These are phyloP conservation scores for Dryas octopetala DNA, from an alignment of 306 rosid genomes.

Conservation along the genomic window DNA sequence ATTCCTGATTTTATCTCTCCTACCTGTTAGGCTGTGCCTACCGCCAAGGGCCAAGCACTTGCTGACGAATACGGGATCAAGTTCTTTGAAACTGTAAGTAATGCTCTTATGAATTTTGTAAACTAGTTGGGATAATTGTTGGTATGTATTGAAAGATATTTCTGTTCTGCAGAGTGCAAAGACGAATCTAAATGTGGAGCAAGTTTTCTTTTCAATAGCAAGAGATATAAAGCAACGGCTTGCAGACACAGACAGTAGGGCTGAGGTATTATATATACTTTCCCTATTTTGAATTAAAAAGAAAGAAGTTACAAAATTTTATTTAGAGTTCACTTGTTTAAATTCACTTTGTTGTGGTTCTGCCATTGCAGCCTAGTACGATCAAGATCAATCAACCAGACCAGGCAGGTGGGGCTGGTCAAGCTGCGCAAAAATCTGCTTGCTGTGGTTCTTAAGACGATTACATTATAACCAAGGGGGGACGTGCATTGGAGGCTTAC, in stretches of 20 bases:
- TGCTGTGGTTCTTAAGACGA: conserved; percentile 71
- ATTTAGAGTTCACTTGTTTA: not conserved
- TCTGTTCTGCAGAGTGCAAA: conserved; percentile 74
- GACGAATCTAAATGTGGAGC: conserved; percentile 90
- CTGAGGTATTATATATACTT: conserved; percentile 51
- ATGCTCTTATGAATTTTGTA: conserved; percentile 14
- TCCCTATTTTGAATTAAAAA: not conserved
- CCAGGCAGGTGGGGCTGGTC: conserved; percentile 52
- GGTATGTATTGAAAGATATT: conserved; percentile 18
- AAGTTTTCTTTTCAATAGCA: conserved; percentile 89
- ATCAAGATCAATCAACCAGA: conserved; percentile 69
- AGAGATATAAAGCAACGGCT: conserved; percentile 91
- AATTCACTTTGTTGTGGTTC: conserved; percentile 4
- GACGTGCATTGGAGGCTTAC: conserved; percentile 25
- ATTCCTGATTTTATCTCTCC: not conserved
- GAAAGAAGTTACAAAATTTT: not conserved
- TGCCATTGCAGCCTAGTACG: conserved; percentile 58
- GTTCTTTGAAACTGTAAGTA: conserved; percentile 94
- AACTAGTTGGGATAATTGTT: conserved; percentile 12
- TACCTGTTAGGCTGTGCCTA: conserved; percentile 71
- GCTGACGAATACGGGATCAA: conserved; percentile 94
- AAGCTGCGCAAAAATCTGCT: conserved; percentile 58
- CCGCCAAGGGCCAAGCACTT: conserved; percentile 93
- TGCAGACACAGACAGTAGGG: conserved; percentile 61
- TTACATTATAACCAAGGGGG: conserved; percentile 19